Base-by-base conservation (phyloP, 306 rosid species). In the Glycine latifolia region DNA sequence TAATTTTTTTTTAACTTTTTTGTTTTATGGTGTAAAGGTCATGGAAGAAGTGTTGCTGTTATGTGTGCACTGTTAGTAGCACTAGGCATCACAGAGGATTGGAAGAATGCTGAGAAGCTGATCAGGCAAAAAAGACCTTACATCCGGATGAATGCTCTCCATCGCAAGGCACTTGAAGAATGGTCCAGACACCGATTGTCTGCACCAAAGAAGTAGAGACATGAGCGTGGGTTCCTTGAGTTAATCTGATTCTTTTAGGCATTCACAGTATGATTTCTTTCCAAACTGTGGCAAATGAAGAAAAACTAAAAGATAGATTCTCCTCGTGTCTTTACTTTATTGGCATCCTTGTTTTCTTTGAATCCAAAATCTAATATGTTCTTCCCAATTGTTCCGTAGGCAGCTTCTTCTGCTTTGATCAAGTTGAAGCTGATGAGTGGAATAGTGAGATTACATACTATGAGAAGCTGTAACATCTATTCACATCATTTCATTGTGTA, bases 1-100 rank as follows among this genome's bases (percentile, higher is more conserved):
- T 79, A 10, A 10, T 37, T 10, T 60, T 67, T 48, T 4, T 54
- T 52, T 56, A 33, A 52, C 13, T 52, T 3, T 16, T 49, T 31
- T 16, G 5, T 17, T 46, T 10, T 52, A 3, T 73, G 58, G 5
- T 77, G 66, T 81, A 10, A 67, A 93, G 99, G 99, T 62, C 99
- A 93, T 83, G 99, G 99, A 75, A 88, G 98, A 89, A 95, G 99
- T 81, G 97, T 95, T 47, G 96, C 98, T 48, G 91, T 95, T 16
- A 88, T 92, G 92, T 95, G 99, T 78, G 99, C 99, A 10, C 78
- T 90, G 80, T 76, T 95, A 72, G 99, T 95, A 73, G 93, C 93
- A 82, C 88, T 93, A 26, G 99, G 98, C 15, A 80, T 84, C 65
- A 84, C 86, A 49, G 97, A 95, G 20, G 97, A 95, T 83, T 95